Conservation (phyloP, 148 eudicot genomes). For the Camellia granthamiana region DNA sequence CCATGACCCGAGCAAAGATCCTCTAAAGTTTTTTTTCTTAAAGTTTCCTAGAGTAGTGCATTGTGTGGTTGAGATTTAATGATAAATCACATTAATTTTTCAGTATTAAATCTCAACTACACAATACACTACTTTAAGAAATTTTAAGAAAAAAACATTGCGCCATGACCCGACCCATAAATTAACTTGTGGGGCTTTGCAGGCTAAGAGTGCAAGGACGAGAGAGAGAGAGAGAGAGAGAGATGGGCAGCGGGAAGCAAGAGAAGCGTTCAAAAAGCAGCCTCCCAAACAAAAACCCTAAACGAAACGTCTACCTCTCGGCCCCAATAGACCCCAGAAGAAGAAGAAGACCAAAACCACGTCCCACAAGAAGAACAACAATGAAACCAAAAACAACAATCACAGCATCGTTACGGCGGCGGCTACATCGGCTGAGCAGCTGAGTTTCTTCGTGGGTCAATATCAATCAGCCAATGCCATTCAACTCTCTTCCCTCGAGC, state of each 20-base stretch:
- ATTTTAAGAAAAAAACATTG: too few relatives aligned
- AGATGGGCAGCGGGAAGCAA: constrained; percentile 33
- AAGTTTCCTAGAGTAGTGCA: too few relatives aligned
- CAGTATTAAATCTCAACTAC: too few relatives aligned
- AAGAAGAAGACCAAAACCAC: constrained; percentile 24
- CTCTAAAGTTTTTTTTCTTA: too few relatives aligned
- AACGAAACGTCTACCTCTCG: constrained; percentile 24
- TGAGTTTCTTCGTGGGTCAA: constrained; percentile 52
- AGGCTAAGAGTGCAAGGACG: too few relatives aligned
- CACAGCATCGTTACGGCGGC: constrained; percentile 7
- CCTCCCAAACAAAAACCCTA: constrained; percentile 18
- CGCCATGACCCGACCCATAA: too few relatives aligned
- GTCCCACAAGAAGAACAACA: constrained; percentile 7
- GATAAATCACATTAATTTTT: too few relatives aligned
- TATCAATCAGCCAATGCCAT: constrained; percentile 58
- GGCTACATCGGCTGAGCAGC: constrained; percentile 43
- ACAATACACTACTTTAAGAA: too few relatives aligned
- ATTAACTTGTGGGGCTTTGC: too few relatives aligned
- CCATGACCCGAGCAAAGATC: too few relatives aligned
- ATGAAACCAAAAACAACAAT: background rate
- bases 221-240: background rate
- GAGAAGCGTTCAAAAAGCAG: constrained; percentile 21
- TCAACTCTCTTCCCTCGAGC: constrained; percentile 74
- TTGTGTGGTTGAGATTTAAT: too few relatives aligned
- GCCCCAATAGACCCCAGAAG: constrained; percentile 31